Evolutionary conservation across 306 rosid species (phyloP).

Genomic region (Cicer arietinum): DNA sequence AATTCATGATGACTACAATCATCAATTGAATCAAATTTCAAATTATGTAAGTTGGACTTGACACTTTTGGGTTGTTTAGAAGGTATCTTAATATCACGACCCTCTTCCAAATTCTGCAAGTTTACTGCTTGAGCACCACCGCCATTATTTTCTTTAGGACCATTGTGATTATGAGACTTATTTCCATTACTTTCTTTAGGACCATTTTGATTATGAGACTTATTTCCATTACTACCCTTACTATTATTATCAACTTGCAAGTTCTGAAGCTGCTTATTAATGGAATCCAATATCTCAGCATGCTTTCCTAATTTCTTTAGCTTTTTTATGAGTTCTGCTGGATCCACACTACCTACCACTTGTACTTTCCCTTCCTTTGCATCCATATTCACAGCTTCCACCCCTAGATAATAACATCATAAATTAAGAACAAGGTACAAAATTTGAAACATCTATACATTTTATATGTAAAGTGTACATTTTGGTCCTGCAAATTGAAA

Average conservation of each 20-base stretch:
- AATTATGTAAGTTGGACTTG: constrained; percentile 56
- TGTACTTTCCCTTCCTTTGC: constrained; percentile 66
- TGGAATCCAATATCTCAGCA: constrained; percentile 68
- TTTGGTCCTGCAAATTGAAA: no score
- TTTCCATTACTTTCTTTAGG: constrained; percentile 41
- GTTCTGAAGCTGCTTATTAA: constrained; percentile 62
- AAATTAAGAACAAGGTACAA: not conserved
- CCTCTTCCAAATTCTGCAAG: constrained; percentile 42
- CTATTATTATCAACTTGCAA: constrained; percentile 40
- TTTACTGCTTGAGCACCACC: constrained; percentile 39
- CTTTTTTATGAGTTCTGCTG: constrained; percentile 55
- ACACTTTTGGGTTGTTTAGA: constrained; percentile 66
- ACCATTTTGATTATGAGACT: constrained; percentile 50
- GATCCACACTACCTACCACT: constrained; percentile 63
- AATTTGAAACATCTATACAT: no score
- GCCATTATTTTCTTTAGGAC: constrained; percentile 5
- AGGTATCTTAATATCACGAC: constrained; percentile 45
- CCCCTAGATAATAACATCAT: constrained; percentile 49
- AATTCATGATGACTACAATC: constrained; percentile 25
- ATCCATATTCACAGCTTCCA: constrained; percentile 55
- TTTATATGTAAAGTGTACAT: no score
- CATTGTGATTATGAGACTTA: constrained; percentile 52
- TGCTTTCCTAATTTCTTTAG: constrained; percentile 68
- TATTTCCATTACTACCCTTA: constrained; percentile 47
- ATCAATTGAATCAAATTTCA: constrained; percentile 42